Percentiles rank a stretch among this genome's conserved stretches.
Conservation (phyloP, 257 asterid species). For the Misopates orontium region DNA sequence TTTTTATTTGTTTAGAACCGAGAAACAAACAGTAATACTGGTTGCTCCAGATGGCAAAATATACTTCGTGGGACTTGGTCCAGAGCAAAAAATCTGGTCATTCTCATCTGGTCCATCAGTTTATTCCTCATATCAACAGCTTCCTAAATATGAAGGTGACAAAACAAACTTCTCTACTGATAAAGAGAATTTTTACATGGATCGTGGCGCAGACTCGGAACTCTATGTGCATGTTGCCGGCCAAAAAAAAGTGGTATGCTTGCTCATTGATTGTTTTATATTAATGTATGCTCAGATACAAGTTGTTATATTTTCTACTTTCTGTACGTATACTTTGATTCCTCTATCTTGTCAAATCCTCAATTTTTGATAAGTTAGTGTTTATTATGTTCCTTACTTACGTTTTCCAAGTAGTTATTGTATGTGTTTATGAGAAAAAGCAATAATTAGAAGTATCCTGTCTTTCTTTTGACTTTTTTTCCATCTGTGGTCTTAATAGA, state of each 20-base stretch:
- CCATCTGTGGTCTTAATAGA: constrained; percentile 2
- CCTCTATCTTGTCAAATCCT: not conserved
- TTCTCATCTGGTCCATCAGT: constrained; percentile 81
- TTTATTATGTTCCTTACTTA: not conserved
- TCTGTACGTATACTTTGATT: not conserved
- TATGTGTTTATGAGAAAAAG: not conserved
- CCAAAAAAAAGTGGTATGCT: constrained; percentile 56
- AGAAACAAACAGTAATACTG: constrained; percentile 64
- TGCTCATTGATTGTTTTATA: constrained; percentile 14
- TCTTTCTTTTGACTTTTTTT: not conserved
- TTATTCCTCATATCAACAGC: constrained; percentile 66
- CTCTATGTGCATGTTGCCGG: constrained; percentile 65
- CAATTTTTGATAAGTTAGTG: constrained; percentile 1
- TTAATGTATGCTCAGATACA: constrained; percentile 10
- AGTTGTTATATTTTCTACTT: constrained; percentile 3
- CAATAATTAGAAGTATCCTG: not conserved
- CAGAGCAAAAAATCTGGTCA: constrained; percentile 66
- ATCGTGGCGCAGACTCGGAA: constrained; percentile 85
- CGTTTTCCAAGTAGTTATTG: not conserved
- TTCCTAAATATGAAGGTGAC: constrained; percentile 53
- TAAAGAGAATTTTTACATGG: constrained; percentile 61
- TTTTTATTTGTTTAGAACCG: constrained; percentile 28
- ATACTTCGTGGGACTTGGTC: constrained; percentile 52
- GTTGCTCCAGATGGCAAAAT: constrained; percentile 88
- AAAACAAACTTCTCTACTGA: constrained; percentile 47